Conservation (phyloP, 768 basidiomycete species). For the Mycena crocata region DNA sequence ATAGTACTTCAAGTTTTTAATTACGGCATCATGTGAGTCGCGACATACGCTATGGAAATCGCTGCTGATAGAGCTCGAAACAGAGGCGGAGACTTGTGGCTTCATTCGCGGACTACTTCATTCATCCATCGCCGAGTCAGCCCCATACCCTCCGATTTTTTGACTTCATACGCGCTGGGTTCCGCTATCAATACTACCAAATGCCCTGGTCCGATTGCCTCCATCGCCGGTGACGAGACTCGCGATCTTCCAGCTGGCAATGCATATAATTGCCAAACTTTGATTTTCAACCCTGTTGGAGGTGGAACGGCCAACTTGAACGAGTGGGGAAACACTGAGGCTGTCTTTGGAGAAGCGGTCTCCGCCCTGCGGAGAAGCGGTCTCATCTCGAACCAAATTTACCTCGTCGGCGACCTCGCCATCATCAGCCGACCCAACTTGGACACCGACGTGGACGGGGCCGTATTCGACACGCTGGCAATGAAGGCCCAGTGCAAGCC, state of each 20-base stretch:
- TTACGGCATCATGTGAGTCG: background rate
- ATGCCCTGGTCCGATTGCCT: conserved; percentile 1
- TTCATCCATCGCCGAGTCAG: conserved; percentile 1
- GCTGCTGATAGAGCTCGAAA: background rate
- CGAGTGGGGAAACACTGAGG: background rate
- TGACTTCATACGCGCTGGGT: background rate
- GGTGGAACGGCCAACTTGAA: background rate
- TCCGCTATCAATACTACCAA: conserved; percentile 3
- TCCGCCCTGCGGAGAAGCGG: conserved; percentile 4
- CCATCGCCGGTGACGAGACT: background rate
- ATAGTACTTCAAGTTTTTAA: background rate
- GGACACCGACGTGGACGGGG: background rate
- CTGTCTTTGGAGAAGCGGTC: background rate
- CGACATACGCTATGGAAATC: background rate
- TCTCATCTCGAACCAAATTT: background rate
- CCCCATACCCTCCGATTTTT: background rate
- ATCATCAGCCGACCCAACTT: conserved; percentile 5
- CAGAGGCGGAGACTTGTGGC: conserved; percentile 10
- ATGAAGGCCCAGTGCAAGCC: background rate
- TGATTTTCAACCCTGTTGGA: background rate
- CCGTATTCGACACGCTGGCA: background rate
- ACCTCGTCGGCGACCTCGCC: background rate
- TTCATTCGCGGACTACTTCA: conserved; percentile 7
- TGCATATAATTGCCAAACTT: background rate
- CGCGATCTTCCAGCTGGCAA: background rate